phyloP scores from a whole-genome alignment of 2,329 filamentous ascomycete species.

The Neospermospora avenae region DNA sequence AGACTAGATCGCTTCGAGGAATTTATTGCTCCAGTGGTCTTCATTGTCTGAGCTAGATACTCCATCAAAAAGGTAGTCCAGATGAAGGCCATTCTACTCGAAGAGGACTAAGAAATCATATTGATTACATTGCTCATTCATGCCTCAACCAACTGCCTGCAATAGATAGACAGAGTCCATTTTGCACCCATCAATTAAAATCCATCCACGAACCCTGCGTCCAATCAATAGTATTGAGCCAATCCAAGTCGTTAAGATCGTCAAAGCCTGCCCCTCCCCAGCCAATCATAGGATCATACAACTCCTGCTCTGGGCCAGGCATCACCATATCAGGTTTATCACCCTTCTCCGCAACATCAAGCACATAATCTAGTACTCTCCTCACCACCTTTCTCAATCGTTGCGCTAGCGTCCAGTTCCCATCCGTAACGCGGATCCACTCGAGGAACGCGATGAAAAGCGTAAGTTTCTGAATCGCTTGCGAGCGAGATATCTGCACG shows the following conservation, averaged over 20 bases:
- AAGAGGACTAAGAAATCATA: too few relatives aligned
- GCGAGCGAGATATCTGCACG: slow-evolving; percentile 27
- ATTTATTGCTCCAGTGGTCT: too few relatives aligned
- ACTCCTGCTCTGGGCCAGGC: not conserved
- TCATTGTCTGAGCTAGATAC: too few relatives aligned
- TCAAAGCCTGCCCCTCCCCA: slow-evolving; percentile 7
- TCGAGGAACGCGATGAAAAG: slow-evolving; percentile 33
- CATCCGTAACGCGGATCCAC: slow-evolving; percentile 33
- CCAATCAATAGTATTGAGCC: slow-evolving; percentile 33
- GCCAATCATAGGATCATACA: slow-evolving; percentile 22
- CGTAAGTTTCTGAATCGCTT: slow-evolving; percentile 32
- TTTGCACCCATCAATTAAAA: not conserved
- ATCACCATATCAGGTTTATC: not conserved
- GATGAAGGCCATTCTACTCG: too few relatives aligned
- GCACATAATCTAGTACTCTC: slow-evolving; percentile 28
- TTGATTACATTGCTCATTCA: too few relatives aligned
- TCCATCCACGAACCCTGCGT: slow-evolving; percentile 30
- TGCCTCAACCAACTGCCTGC: too few relatives aligned
- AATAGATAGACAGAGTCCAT: not conserved
- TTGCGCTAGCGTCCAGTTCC: slow-evolving; percentile 29
- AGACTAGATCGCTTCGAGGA: too few relatives aligned
- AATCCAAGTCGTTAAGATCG: slow-evolving; percentile 27
- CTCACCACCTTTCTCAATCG: slow-evolving; percentile 26
- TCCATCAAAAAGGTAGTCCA: too few relatives aligned
- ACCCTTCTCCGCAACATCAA: slow-evolving; percentile 19